Conservation (phyloP, 345 rosid species). For the Noccaea bulbosa region DNA sequence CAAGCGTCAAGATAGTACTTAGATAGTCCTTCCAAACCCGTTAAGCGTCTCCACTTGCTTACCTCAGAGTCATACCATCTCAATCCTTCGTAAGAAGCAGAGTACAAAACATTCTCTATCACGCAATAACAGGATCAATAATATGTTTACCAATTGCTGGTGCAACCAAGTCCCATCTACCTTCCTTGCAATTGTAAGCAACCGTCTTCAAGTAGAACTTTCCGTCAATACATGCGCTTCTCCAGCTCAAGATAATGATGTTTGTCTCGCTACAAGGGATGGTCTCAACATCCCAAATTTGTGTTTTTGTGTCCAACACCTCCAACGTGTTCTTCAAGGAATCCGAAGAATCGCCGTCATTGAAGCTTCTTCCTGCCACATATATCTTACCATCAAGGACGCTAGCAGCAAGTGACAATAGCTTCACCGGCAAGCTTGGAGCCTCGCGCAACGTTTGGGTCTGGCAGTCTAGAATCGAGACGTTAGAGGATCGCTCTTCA, state of each 20-base stretch:
- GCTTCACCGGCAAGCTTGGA: constrained; percentile 55
- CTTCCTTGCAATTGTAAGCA: constrained; percentile 48
- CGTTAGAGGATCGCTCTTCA: constrained; percentile 50
- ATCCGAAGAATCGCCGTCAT: constrained; percentile 27
- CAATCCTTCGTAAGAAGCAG: constrained; percentile 63
- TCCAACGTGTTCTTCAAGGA: constrained; percentile 52
- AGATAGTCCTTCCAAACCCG: constrained; percentile 45
- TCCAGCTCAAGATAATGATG: too few relatives aligned
- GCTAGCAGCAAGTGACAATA: constrained; percentile 54
- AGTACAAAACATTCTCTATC: constrained; percentile 60
- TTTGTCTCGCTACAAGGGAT: too few relatives aligned
- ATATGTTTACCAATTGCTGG: too few relatives aligned
- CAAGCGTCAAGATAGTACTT: constrained; percentile 56
- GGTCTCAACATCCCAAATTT: constrained; percentile 43
- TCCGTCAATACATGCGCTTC: constrained; percentile 1
- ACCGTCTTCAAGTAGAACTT: constrained; percentile 29
- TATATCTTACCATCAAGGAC: constrained; percentile 51
- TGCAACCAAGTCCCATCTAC: constrained; percentile 52
- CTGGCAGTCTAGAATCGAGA: constrained; percentile 65
- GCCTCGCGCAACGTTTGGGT: constrained; percentile 53
- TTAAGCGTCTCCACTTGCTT: constrained; percentile 56
- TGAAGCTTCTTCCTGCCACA: constrained; percentile 67
- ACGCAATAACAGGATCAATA: too few relatives aligned
- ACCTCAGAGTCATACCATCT: constrained; percentile 54
- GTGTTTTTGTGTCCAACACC: constrained; percentile 51